Base-by-base conservation (phyloP, 331 rosid genomes). In the Telfairia occidentalis region DNA sequence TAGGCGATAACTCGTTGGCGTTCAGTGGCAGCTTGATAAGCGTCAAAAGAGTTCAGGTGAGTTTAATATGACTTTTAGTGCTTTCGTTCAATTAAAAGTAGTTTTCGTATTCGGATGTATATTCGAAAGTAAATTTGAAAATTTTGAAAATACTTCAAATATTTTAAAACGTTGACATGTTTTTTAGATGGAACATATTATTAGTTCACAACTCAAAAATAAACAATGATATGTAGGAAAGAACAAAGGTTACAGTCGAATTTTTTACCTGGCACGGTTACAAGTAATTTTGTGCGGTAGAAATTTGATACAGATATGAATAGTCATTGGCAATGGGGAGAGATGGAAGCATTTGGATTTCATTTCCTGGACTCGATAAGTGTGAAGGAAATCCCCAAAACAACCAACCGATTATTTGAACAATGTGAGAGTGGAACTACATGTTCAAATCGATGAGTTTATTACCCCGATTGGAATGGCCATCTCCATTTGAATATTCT, bases 401-500 rank as follows among this genome's bases (percentile, higher is more conserved):
- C 2, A 35, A 35, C 7, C 48, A 93, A 92, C 98, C 91, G 94
- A 78, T 87, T 82, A 84, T 86, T 89, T 60, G 94, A 89, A 40
- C 81, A 91, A 63, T 78, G 85, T 85, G 26, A 86, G 87, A 80
- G 24, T 50, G 24, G 1, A n/a, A 96, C 86, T 93, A 83, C 76
- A 91, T 87, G 82, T 95, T 95, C 81, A 95, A 86, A 82, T 95
- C 98, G 79, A 95, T 86, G 92, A 95, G 82, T 78, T 91, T 81
- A n/a, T 76, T 86, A 24, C 89, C 90, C 82, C 84, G 83, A 87
- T 84, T 86, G 72, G 85, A 59, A 69, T 88, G 88, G 2, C 90
- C 90, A 78, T 84, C 92, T 59, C 83, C 87, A 79, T 86, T 80
- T 32, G 88, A 69, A 77, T 87, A 90, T 55, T 82, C 74, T 13